Conservation (phyloP, 495 filamentous ascomycete genomes). For the Aspergillus biplanus region DNA sequence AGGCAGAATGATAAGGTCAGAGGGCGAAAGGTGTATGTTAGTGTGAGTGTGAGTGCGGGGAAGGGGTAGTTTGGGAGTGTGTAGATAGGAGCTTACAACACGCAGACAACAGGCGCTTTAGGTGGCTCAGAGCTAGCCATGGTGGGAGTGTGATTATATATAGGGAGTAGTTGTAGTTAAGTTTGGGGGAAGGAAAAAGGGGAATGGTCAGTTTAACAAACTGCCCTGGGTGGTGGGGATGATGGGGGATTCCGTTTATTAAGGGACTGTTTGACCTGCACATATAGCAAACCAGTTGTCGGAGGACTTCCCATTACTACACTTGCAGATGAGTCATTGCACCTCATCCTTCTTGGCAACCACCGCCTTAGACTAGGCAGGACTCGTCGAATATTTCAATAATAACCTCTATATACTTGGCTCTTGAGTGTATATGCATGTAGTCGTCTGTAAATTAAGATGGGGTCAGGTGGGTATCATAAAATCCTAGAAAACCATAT, state of each 20-base stretch:
- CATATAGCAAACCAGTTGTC: background rate
- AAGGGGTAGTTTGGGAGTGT: conserved; percentile 5
- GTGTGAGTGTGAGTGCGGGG: conserved; percentile 1
- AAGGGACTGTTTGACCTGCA: background rate
- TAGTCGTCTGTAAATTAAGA: background rate
- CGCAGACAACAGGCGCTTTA: conserved; percentile 68
- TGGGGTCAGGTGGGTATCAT: conserved; percentile 32
- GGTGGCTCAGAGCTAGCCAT: conserved; percentile 39
- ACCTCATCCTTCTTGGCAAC: background rate
- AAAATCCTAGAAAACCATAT: background rate
- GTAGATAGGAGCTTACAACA: conserved; percentile 64
- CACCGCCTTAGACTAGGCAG: background rate
- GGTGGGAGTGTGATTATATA: background rate
- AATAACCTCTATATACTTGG: background rate
- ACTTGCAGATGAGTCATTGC: conserved; percentile 4
- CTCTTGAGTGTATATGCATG: conserved; percentile 7
- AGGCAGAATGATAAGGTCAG: background rate
- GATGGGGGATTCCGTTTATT: background rate
- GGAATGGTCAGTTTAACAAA: background rate
- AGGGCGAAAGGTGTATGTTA: background rate
- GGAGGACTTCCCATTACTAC: background rate
- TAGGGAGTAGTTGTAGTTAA: conserved; percentile 11
- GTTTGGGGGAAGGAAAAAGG: background rate
- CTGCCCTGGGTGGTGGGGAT: background rate
- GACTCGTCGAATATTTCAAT: background rate